These are phyloP conservation scores for Aspergillus conjunctus DNA, from an alignment of 495 filamentous ascomycete genomes.

Conservation along the genomic window DNA sequence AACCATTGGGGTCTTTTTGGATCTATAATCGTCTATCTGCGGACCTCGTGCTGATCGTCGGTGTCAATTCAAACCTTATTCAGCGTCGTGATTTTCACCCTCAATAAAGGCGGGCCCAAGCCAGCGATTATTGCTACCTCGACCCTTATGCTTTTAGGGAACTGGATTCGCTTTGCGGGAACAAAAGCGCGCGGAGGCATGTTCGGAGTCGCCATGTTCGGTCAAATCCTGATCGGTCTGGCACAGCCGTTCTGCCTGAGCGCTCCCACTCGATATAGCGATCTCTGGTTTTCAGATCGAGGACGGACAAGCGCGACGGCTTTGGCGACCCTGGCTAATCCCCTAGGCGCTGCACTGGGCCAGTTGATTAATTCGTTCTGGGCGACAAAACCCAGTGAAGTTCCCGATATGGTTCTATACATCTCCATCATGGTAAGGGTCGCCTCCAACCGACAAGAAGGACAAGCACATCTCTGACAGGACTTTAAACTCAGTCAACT, in stretches of 20 bases:
- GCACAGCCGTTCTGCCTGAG: constrained; percentile 91
- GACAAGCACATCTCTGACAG: not conserved
- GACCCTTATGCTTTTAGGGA: constrained; percentile 73
- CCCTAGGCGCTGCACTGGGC: constrained; percentile 83
- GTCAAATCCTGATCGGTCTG: constrained; percentile 89
- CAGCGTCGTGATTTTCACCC: constrained; percentile 69
- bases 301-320: constrained; percentile 90
- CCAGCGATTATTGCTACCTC: constrained; percentile 73
- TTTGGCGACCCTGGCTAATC: constrained; percentile 80
- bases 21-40: not conserved
- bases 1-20: not conserved
- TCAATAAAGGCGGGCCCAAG: constrained; percentile 80
- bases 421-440: constrained; percentile 80
- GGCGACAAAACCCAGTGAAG: constrained; percentile 59
- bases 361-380: constrained; percentile 83
- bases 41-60: not conserved
- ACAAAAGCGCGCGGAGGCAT: constrained; percentile 60
- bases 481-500: constrained; percentile 55
- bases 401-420: constrained; percentile 84
- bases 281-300: constrained; percentile 87
- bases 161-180: constrained; percentile 91
- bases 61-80: not conserved
- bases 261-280: constrained; percentile 87
- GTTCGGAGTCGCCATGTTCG: constrained; percentile 84
- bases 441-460: constrained; percentile 2